A percentile compares a stretch with the other conserved stretches of the same genome.
These are phyloP conservation scores for Narthecium ossifragum DNA, from an alignment of 106 monocot species.

Conservation along the genomic window DNA sequence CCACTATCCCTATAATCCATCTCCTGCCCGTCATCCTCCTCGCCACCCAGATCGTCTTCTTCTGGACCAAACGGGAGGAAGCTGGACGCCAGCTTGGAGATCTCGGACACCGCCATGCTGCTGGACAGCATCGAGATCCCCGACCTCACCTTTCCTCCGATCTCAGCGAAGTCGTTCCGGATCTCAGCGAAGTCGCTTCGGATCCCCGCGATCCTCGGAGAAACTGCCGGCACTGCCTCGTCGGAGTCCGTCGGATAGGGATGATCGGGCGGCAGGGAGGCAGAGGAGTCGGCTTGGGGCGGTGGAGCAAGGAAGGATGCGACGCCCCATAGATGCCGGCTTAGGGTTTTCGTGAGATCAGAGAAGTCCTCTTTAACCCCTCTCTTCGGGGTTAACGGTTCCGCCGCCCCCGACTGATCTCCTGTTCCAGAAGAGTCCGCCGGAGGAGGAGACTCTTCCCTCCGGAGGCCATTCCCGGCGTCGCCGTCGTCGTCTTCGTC, in stretches of 20 bases:
- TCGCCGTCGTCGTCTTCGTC: neutral
- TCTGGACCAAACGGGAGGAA: conserved; percentile 50
- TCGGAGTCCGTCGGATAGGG: neutral
- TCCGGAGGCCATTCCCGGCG: neutral
- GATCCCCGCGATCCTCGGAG: conserved; percentile 49
- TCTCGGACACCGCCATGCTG: conserved; percentile 53
- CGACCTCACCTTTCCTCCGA: conserved; percentile 65
- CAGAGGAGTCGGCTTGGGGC: too few relatives aligned
- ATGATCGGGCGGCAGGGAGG: too few relatives aligned
- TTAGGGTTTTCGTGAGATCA: too few relatives aligned
- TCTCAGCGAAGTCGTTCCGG: conserved; percentile 73
- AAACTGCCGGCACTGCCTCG: conserved; percentile 12
- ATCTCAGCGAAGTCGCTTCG: conserved; percentile 65
- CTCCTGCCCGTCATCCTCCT: conserved; percentile 36
- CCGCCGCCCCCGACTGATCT: neutral
- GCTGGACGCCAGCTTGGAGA: conserved; percentile 74
- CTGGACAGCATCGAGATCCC: conserved; percentile 73
- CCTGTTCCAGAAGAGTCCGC: neutral
- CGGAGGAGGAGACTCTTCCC: neutral
- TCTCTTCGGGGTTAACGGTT: too few relatives aligned
- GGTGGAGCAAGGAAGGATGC: too few relatives aligned
- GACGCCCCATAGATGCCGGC: too few relatives aligned
- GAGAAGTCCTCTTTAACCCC: too few relatives aligned
- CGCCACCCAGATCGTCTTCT: conserved; percentile 24
- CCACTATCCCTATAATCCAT: too few relatives aligned